Evolutionary conservation across 331 rosid species (phyloP).

Genomic region (Phaseolus coccineus): DNA sequence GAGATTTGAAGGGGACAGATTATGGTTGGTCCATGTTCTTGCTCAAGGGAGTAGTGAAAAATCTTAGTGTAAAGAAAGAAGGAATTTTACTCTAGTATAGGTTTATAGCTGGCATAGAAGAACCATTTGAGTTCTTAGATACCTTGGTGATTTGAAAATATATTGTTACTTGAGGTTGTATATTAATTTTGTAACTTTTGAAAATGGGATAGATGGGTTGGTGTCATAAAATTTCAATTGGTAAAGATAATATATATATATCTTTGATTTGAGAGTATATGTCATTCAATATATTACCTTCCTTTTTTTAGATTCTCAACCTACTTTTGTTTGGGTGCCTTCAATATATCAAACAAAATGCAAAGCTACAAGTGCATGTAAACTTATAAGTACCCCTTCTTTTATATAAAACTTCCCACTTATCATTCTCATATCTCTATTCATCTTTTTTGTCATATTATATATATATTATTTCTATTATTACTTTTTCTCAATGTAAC

Average conservation of each 20-base stretch:
- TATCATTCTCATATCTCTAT: too few relatives aligned
- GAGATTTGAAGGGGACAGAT: slow-evolving; percentile 19
- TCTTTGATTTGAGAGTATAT: slow-evolving; percentile 49
- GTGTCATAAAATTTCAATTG: slow-evolving; percentile 65
- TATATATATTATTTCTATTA: too few relatives aligned
- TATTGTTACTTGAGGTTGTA: slow-evolving; percentile 79
- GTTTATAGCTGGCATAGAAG: slow-evolving; percentile 77
- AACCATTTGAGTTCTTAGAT: slow-evolving; percentile 76
- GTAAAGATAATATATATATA: slow-evolving; percentile 56
- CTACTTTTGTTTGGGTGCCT: neutral
- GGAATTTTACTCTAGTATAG: slow-evolving; percentile 72
- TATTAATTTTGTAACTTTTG: slow-evolving; percentile 85
- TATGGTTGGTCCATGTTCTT: neutral
- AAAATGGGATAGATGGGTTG: slow-evolving; percentile 69
- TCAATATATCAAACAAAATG: neutral
- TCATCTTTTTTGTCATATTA: too few relatives aligned
- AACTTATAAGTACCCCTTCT: too few relatives aligned
- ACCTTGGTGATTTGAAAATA: slow-evolving; percentile 74
- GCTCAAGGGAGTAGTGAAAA: slow-evolving; percentile 26
- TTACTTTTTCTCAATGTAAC: too few relatives aligned
- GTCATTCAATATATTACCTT: neutral
- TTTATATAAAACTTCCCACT: too few relatives aligned
- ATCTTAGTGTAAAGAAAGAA: slow-evolving; percentile 62
- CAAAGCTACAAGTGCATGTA: neutral
- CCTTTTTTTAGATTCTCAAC: neutral